These are phyloP conservation scores for Ogataea chonburiensis DNA, from an alignment of 805 yeast species.

Conservation along the genomic window DNA sequence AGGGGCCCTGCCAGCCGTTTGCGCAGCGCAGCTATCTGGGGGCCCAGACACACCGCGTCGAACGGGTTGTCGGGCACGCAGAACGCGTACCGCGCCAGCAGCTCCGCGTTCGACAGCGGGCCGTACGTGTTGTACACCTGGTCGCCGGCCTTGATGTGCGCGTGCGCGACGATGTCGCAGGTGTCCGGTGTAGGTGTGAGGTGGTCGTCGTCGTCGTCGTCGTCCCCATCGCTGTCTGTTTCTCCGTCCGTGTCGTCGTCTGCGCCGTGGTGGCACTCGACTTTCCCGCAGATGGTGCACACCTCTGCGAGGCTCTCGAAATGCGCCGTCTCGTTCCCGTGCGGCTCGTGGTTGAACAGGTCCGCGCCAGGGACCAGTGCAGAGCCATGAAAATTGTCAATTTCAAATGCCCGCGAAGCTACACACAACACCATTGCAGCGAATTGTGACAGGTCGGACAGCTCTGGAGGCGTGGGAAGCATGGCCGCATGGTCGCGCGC, in stretches of 20 bases:
- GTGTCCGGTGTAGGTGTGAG: neutral
- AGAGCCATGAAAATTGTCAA: conserved; percentile 71
- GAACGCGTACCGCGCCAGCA: conserved; percentile 80
- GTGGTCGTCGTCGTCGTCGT: neutral
- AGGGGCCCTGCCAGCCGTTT: conserved; percentile 10
- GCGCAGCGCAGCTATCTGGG: conserved; percentile 35
- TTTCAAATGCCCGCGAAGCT: conserved; percentile 76
- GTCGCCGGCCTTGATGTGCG: conserved; percentile 42
- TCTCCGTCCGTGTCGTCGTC: conserved; percentile 18
- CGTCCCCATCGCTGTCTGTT: conserved; percentile 34
- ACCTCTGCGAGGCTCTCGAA: conserved; percentile 52
- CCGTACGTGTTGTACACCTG: conserved; percentile 89
- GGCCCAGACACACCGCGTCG: conserved; percentile 59
- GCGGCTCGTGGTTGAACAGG: conserved; percentile 69
- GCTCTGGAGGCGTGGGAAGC: conserved; percentile 39
- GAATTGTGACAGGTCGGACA: conserved; percentile 38
- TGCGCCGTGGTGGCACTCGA: conserved; percentile 32
- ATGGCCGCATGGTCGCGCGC: conserved; percentile 34
- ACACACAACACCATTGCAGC: conserved; percentile 59
- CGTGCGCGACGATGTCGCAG: conserved; percentile 64
- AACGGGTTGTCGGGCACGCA: conserved; percentile 51
- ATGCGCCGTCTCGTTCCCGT: conserved; percentile 58
- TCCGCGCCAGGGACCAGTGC: conserved; percentile 92
- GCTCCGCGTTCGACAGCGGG: conserved; percentile 58
- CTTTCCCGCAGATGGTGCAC: conserved; percentile 35